Percentiles rank a stretch among this genome's conserved stretches.
phyloP scores from a whole-genome alignment of 371 early-diverging fungal species.

The Mortierella sp. region DNA sequence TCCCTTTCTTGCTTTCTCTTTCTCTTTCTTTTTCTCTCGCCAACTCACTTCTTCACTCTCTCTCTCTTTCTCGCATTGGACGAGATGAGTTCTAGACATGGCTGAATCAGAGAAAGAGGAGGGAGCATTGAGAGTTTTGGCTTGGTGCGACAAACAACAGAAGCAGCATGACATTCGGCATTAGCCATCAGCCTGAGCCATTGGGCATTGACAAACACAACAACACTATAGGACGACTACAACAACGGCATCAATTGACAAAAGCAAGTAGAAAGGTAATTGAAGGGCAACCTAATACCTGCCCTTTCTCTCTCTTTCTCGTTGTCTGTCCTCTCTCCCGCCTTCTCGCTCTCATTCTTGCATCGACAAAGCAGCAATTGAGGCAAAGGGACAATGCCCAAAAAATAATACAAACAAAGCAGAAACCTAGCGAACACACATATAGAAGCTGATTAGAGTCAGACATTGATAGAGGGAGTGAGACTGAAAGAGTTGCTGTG shows the following conservation, averaged over 20 bases:
- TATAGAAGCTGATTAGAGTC: no score
- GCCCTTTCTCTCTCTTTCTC: neutral
- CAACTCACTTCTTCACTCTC: neutral
- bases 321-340: neutral
- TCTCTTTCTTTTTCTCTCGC: neutral
- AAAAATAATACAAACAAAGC: no score
- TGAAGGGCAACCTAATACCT: neutral
- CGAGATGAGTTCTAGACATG: neutral
- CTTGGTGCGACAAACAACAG: neutral
- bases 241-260: neutral
- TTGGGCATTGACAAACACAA: neutral
- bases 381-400: no score
- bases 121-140: neutral
- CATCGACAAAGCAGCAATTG: no score
- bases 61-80: neutral
- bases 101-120: neutral
- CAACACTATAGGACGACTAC: neutral
- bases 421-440: no score
- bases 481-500: no score
- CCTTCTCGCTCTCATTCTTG: no score
- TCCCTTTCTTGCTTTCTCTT: neutral
- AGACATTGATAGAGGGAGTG: no score
- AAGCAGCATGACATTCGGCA: neutral
- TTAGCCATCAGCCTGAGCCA: neutral
- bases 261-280: neutral